Percentiles rank a stretch among this genome's conserved stretches.
phyloP scores from a whole-genome alignment of 169 alveolate species.

The Eimeria necatrix region DNA sequence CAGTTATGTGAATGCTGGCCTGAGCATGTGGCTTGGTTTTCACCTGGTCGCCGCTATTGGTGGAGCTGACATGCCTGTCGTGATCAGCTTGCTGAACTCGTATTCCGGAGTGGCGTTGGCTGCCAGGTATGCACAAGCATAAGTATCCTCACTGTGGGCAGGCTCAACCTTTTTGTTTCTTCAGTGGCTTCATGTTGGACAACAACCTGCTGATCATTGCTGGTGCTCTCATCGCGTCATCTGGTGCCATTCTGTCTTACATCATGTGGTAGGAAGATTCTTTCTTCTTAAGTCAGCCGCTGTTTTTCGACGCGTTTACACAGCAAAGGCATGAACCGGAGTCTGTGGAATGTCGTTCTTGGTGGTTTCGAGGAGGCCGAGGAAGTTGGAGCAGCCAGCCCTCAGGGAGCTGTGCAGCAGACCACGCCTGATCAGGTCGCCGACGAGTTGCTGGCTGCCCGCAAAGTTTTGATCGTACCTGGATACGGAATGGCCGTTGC shows the following conservation, averaged over 20 bases:
- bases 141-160: background rate
- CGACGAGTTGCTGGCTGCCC: slow-evolving; percentile 89
- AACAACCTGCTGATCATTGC: slow-evolving; percentile 94
- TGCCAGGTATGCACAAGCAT: slow-evolving; percentile 86
- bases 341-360: slow-evolving; percentile 90
- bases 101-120: slow-evolving; percentile 97
- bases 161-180: background rate
- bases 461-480: slow-evolving; percentile 94
- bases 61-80: slow-evolving; percentile 98
- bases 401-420: slow-evolving; percentile 82
- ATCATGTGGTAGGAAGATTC: slow-evolving; percentile 93
- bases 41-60: slow-evolving; percentile 95
- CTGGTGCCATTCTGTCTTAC: slow-evolving; percentile 96
- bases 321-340: slow-evolving; percentile 95
- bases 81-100: slow-evolving; percentile 95
- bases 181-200: slow-evolving; percentile 90
- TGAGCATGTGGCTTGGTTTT: slow-evolving; percentile 90
- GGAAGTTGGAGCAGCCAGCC: slow-evolving; percentile 81
- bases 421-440: slow-evolving; percentile 87
- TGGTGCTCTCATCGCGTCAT: slow-evolving; percentile 96
- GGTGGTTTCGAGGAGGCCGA: slow-evolving; percentile 94
- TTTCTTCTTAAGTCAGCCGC: background rate
- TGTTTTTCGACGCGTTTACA: background rate
- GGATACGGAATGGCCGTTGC: slow-evolving; percentile 97
- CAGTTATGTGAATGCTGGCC: slow-evolving; percentile 74